phyloP scores from a whole-genome alignment of 257 asterid species.

The Phtheirospermum japonicum region DNA sequence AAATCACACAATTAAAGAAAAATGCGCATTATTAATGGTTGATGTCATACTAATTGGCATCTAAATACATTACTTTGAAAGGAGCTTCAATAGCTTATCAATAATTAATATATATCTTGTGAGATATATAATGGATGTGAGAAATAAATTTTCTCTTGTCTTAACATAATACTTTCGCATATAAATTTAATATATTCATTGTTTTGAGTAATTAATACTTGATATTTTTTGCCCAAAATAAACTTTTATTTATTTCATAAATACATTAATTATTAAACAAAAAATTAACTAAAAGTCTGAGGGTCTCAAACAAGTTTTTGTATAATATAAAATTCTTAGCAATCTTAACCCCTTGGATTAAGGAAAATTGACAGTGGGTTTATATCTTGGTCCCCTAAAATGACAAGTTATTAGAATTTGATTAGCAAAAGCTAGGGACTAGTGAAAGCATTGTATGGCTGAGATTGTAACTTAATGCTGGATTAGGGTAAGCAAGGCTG shows the following conservation, averaged over 20 bases:
- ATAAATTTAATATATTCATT: neutral
- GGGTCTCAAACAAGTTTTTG: too few relatives aligned
- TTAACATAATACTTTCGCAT: too few relatives aligned
- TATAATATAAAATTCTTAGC: neutral
- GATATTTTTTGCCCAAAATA: too few relatives aligned
- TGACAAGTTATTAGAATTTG: constrained; percentile 15
- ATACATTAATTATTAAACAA: too few relatives aligned
- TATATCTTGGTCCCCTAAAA: constrained; percentile 9
- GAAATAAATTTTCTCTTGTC: too few relatives aligned
- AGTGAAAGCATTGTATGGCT: constrained; percentile 15
- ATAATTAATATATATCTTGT: too few relatives aligned
- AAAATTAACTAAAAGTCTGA: too few relatives aligned
- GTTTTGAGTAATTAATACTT: neutral
- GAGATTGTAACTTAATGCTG: neutral
- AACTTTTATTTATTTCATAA: too few relatives aligned
- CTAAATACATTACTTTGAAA: neutral
- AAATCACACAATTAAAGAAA: neutral
- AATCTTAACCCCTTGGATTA: neutral
- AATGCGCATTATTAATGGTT: constrained; percentile 2
- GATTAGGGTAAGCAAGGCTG: constrained; percentile 24
- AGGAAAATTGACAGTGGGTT: constrained; percentile 6
- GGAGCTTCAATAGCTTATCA: neutral
- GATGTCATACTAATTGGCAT: constrained; percentile 1
- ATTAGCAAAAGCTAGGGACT: constrained; percentile 7
- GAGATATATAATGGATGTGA: too few relatives aligned